Evolutionary conservation across 2,329 filamentous ascomycete genomes (phyloP).

Genomic region (Phyllosticta citrichinensis): DNA sequence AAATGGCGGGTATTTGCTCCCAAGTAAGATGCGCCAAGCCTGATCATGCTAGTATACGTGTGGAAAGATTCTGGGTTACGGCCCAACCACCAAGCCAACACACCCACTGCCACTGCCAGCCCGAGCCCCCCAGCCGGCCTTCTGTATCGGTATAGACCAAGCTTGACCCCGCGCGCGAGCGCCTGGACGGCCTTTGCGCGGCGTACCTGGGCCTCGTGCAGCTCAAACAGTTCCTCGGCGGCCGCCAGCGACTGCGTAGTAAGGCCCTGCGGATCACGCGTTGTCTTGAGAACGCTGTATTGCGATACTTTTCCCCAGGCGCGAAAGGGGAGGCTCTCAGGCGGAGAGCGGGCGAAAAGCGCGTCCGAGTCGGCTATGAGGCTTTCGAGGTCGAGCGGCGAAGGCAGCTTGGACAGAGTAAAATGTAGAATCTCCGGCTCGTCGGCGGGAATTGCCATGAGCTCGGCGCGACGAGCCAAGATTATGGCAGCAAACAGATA

Average conservation of each 20-base stretch:
- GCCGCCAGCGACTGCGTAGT: conserved; percentile 51
- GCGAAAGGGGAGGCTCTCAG: conserved; percentile 52
- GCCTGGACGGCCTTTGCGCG: conserved; percentile 51
- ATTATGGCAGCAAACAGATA: conserved; percentile 73
- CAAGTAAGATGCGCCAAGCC: neutral
- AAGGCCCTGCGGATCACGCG: conserved; percentile 43
- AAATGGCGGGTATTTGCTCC: neutral
- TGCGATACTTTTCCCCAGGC: conserved; percentile 64
- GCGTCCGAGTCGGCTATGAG: conserved; percentile 57
- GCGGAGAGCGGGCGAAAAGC: conserved; percentile 59
- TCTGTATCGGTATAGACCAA: conserved; percentile 53
- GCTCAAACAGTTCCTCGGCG: conserved; percentile 57
- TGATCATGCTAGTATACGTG: neutral
- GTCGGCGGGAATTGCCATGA: conserved; percentile 72
- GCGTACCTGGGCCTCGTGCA: conserved; percentile 62
- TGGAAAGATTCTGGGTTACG: neutral
- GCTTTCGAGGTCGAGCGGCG: conserved; percentile 67
- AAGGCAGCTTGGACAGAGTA: conserved; percentile 72
- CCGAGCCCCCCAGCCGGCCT: conserved; percentile 46
- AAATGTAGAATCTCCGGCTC: conserved; percentile 91
- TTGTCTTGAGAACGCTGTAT: conserved; percentile 79
- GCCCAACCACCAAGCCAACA: conserved; percentile 27
- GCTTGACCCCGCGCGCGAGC: conserved; percentile 27
- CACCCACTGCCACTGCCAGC: conserved; percentile 40
- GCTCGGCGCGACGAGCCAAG: conserved; percentile 65